Percentiles rank a stretch among this genome's conserved stretches.
Evolutionary conservation across 2,329 filamentous ascomycete genomes (phyloP).

Genomic region (Claviceps arundinis): DNA sequence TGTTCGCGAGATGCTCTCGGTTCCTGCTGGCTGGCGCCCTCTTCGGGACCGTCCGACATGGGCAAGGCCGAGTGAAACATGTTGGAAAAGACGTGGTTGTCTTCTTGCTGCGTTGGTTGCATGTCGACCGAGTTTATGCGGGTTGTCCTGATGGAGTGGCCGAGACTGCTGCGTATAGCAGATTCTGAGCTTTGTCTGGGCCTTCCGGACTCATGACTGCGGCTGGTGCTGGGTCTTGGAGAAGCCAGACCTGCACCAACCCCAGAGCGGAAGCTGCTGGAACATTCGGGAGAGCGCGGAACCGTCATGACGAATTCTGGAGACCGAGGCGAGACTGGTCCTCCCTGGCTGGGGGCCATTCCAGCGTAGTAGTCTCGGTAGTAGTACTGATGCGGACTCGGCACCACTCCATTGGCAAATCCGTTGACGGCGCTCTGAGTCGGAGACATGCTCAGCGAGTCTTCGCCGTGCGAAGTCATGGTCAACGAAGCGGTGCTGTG

Average conservation of each 20-base stretch:
- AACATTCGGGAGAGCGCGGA: constrained; percentile 41
- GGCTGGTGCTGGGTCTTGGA: constrained; percentile 44
- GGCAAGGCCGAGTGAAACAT: constrained; percentile 83
- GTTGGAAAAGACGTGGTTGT: constrained; percentile 51
- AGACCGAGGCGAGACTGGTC: constrained; percentile 43
- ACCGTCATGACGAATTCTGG: constrained; percentile 27
- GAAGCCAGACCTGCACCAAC: constrained; percentile 25
- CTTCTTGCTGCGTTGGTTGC: constrained; percentile 33
- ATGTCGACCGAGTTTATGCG: constrained; percentile 31
- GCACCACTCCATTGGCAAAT: constrained; percentile 12
- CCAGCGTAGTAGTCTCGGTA: constrained; percentile 41
- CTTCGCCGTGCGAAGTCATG: too few species aligned
- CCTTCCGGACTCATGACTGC: constrained; percentile 43
- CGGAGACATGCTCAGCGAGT: constrained; percentile 50
- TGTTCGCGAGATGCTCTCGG: constrained; percentile 48
- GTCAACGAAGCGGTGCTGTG: constrained; percentile 32
- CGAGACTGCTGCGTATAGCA: constrained; percentile 24
- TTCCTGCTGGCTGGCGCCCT: constrained; percentile 33
- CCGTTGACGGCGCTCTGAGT: constrained; percentile 20
- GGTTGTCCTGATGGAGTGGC: constrained; percentile 43
- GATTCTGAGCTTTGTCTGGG: constrained; percentile 41
- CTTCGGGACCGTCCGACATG: constrained; percentile 52
- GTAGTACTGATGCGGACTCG: constrained; percentile 41
- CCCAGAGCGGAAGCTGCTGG: constrained; percentile 34
- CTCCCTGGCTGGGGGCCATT: constrained; percentile 29